Percentiles rank a stretch among this genome's conserved stretches.
Conservation (phyloP, 2,329 filamentous ascomycete genomes). For the Hypoxylon sp. region DNA sequence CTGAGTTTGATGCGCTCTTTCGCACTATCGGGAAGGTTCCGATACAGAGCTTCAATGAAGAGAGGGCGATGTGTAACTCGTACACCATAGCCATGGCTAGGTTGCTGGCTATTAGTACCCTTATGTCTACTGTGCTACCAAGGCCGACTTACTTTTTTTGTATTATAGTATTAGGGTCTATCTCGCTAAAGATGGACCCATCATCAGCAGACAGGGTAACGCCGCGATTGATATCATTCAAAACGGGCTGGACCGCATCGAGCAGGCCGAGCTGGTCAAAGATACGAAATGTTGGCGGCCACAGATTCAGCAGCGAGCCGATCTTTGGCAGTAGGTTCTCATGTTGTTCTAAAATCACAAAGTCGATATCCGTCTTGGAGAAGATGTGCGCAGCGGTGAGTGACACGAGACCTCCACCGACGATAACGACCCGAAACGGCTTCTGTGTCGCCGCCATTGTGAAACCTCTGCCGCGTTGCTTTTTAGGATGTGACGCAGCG, state of each 20-base stretch:
- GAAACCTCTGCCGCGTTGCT: neutral
- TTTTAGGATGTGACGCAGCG: neutral
- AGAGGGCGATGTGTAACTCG: conserved; percentile 46
- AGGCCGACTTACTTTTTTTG: conserved; percentile 39
- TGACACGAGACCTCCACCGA: conserved; percentile 50
- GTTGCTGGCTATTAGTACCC: conserved; percentile 2
- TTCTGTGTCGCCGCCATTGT: conserved; percentile 30
- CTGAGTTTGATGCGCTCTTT: conserved; percentile 42
- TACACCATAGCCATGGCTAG: conserved; percentile 48
- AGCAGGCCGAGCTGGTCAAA: conserved; percentile 50
- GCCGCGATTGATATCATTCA: conserved; percentile 22
- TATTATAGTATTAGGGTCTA: conserved; percentile 13
- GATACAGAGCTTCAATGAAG: conserved; percentile 46
- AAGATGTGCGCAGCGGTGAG: conserved; percentile 51
- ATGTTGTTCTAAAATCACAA: conserved; percentile 50
- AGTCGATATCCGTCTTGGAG: conserved; percentile 50
- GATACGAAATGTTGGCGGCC: conserved; percentile 50
- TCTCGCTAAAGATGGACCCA: conserved; percentile 17
- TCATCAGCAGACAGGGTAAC: conserved; percentile 41
- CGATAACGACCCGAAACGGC: conserved; percentile 50
- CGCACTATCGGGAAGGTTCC: conserved; percentile 40
- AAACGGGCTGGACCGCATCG: conserved; percentile 28
- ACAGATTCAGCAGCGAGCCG: conserved; percentile 47
- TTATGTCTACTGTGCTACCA: neutral
- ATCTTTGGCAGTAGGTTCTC: conserved; percentile 41